Evolutionary conservation across 805 yeast genomes (phyloP).

Genomic region (Priceomyces haplophilus): DNA sequence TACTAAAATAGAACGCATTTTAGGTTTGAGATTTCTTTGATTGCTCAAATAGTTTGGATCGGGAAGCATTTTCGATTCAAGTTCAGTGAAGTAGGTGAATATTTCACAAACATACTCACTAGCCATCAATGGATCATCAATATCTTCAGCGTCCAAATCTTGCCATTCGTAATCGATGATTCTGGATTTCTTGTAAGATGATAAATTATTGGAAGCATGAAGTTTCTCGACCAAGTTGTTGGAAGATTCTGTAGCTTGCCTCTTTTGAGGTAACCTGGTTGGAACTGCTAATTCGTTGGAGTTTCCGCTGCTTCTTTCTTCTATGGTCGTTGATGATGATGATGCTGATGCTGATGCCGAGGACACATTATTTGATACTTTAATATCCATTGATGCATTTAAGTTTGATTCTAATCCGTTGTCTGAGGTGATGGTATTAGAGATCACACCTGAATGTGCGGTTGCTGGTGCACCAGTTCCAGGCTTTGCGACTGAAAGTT

Average conservation of each 20-base stretch:
- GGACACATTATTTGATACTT: conserved; percentile 4
- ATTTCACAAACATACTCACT: conserved; percentile 89
- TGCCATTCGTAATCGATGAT: conserved; percentile 58
- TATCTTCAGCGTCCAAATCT: conserved; percentile 68
- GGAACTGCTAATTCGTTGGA: conserved; percentile 18
- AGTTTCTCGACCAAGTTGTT: conserved; percentile 42
- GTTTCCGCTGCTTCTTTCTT: conserved; percentile 6
- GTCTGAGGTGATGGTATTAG: neutral
- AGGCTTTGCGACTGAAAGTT: conserved; percentile 7
- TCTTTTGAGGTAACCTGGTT: conserved; percentile 43
- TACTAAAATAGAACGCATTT: conserved; percentile 81
- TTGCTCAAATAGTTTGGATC: conserved; percentile 62
- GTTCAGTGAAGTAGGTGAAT: conserved; percentile 70
- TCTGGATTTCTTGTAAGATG: conserved; percentile 35
- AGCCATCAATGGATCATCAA: conserved; percentile 79
- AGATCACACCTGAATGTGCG: conserved; percentile 1
- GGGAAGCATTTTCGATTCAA: conserved; percentile 73
- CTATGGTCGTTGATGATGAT: conserved; percentile 7
- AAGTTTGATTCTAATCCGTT: conserved; percentile 8
- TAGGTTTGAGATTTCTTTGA: conserved; percentile 69
- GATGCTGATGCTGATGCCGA: conserved; percentile 1
- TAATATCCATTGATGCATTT: conserved; percentile 7
- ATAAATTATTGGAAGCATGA: conserved; percentile 14
- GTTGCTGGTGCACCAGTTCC: neutral
- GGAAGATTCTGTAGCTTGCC: conserved; percentile 56